Percentiles rank a stretch among this genome's conserved stretches.
phyloP scores from a whole-genome alignment of 768 basidiomycete species.

The Psilocybe azurescens region DNA sequence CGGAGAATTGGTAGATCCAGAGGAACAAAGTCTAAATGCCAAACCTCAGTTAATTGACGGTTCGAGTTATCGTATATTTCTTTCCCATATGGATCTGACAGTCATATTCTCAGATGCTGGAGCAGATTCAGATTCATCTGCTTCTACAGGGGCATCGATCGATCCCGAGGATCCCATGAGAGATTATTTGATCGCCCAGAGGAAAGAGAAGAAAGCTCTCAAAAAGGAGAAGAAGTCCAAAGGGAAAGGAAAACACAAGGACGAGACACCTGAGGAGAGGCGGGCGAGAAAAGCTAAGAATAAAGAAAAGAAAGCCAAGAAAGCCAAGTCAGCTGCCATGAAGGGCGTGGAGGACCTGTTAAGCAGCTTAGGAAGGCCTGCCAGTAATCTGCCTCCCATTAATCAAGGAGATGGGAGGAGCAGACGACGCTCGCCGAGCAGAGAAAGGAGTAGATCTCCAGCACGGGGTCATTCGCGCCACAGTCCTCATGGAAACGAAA shows the following conservation, averaged over 20 bases:
- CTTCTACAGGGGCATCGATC: slow-evolving; percentile 66
- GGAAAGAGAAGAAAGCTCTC: slow-evolving; percentile 69
- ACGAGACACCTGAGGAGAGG: slow-evolving; percentile 83
- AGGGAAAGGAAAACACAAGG: slow-evolving; percentile 69
- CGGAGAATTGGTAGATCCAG: slow-evolving; percentile 86
- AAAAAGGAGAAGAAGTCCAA: slow-evolving; percentile 78
- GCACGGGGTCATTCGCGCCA: slow-evolving; percentile 22
- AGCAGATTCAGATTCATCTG: slow-evolving; percentile 69
- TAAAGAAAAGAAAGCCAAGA: slow-evolving; percentile 67
- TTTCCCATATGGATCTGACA: slow-evolving; percentile 5
- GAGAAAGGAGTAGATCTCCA: slow-evolving; percentile 28
- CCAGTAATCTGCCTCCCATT: slow-evolving; percentile 20
- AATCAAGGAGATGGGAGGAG: slow-evolving; percentile 19
- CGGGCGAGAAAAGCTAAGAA: slow-evolving; percentile 76
- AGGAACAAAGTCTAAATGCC: slow-evolving; percentile 88
- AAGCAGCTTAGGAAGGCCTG: slow-evolving; percentile 45
- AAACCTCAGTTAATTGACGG: slow-evolving; percentile 75
- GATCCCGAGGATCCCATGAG: slow-evolving; percentile 99
- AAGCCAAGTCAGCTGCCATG: slow-evolving; percentile 64
- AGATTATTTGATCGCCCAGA: slow-evolving; percentile 83
- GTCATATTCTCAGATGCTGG: slow-evolving; percentile 45
- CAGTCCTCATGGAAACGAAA: slow-evolving; percentile 19
- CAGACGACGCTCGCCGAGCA: slow-evolving; percentile 20
- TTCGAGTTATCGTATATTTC: slow-evolving; percentile 31
- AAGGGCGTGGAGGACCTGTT: slow-evolving; percentile 73